Evolutionary conservation across 192 early-diverging fungal species (phyloP).

Genomic region (Fimicolochytrium jonesii): DNA sequence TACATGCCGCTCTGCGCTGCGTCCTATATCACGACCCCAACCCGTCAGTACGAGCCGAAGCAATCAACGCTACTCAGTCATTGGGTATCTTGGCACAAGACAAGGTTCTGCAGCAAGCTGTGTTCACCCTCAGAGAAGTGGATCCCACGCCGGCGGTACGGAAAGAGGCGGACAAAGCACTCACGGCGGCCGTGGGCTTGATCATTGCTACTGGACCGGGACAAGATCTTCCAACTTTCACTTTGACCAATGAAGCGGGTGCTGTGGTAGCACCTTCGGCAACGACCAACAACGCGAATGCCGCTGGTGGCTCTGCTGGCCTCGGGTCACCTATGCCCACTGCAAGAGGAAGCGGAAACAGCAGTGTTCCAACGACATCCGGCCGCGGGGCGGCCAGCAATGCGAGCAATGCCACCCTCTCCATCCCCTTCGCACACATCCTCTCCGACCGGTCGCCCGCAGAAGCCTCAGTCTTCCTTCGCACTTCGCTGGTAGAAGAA

Average conservation of each 20-base stretch:
- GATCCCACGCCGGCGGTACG: slow-evolving; percentile 36
- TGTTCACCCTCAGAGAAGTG: slow-evolving; percentile 34
- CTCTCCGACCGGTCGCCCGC: slow-evolving; percentile 19
- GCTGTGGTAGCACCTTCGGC: background rate
- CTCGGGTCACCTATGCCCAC: background rate
- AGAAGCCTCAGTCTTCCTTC: slow-evolving; percentile 39
- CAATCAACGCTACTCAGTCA: slow-evolving; percentile 33
- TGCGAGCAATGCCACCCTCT: too few relatives aligned
- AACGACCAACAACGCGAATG: background rate
- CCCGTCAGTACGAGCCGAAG: slow-evolving; percentile 41
- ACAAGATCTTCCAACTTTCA: background rate
- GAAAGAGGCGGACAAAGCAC: slow-evolving; percentile 38
- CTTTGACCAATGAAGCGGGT: background rate
- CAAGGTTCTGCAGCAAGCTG: slow-evolving; percentile 28
- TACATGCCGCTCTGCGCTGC: slow-evolving; percentile 40
- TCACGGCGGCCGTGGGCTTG: slow-evolving; percentile 25
- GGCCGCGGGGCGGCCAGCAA: background rate
- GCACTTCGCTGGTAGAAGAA: slow-evolving; percentile 35
- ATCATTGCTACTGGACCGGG: too few relatives aligned
- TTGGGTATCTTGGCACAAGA: slow-evolving; percentile 34
- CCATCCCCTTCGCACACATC: slow-evolving; percentile 26
- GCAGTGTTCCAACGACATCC: background rate
- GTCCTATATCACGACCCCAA: slow-evolving; percentile 38
- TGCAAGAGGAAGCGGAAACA: too few relatives aligned
- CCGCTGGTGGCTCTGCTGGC: background rate